Evolutionary conservation across 495 filamentous ascomycete genomes (phyloP).

Genomic region (Lophiostoma macrostomum): DNA sequence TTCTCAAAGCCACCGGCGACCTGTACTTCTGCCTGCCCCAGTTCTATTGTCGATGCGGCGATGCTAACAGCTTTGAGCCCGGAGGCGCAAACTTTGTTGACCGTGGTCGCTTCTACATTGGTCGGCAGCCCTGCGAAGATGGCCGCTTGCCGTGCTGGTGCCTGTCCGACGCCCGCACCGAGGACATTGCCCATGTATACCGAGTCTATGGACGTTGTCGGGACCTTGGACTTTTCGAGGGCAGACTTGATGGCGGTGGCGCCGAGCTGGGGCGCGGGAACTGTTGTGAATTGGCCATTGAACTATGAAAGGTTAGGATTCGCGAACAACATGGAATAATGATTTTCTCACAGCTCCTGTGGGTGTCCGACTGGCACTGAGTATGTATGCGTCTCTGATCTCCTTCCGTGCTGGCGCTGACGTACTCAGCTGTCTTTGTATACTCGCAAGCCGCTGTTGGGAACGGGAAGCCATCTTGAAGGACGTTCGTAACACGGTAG

Average conservation of each 20-base stretch:
- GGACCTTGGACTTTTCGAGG: constrained; percentile 75
- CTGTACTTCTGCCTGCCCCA: constrained; percentile 80
- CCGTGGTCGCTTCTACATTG: constrained; percentile 76
- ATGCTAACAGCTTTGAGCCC: constrained; percentile 88
- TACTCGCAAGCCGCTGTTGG: constrained; percentile 25
- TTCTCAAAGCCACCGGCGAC: constrained; percentile 96
- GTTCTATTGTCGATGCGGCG: constrained; percentile 89
- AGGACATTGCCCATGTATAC: constrained; percentile 99
- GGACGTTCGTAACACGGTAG: constrained; percentile 13
- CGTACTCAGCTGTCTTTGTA: constrained; percentile 32
- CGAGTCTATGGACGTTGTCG: constrained; percentile 72
- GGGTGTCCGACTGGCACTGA: constrained; percentile 83
- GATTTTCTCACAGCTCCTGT: constrained; percentile 68
- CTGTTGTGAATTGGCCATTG: constrained; percentile 79
- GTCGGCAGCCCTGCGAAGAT: constrained; percentile 81
- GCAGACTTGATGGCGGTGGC: constrained; percentile 87
- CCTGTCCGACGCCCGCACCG: constrained; percentile 76
- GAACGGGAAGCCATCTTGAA: constrained; percentile 26
- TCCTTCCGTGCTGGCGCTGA: constrained; percentile 48
- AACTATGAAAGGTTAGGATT: constrained; percentile 56
- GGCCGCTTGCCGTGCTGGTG: constrained; percentile 85
- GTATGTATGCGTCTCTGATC: constrained; percentile 84
- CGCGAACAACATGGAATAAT: background rate
- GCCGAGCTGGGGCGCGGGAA: constrained; percentile 81
- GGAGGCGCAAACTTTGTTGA: constrained; percentile 97